Percentiles rank a stretch among this genome's conserved stretches.
Evolutionary conservation across 306 rosid species (phyloP).

Genomic region (Trifolium fragiferum): DNA sequence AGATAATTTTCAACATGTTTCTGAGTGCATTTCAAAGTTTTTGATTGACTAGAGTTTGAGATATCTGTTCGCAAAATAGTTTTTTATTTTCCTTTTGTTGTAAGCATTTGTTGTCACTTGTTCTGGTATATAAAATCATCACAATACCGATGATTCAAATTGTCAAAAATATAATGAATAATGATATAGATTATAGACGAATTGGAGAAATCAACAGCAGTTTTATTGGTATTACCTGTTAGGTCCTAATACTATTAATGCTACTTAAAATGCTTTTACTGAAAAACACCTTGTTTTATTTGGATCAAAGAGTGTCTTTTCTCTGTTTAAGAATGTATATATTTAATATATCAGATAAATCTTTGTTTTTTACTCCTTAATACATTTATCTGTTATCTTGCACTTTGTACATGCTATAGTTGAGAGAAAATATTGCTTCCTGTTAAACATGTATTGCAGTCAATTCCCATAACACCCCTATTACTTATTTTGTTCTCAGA

Average conservation of each 20-base stretch:
- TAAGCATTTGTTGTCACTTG: conserved; percentile 14
- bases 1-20: conserved; percentile 1
- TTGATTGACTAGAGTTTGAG: conserved; percentile 2
- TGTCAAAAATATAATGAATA: not conserved
- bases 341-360: not conserved
- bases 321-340: not conserved
- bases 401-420: conserved; percentile 16
- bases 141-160: not conserved
- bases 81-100: conserved; percentile 17
- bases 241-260: not conserved
- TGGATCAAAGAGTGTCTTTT: conserved; percentile 15
- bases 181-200: not conserved
- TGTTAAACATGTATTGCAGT: conserved; percentile 11
- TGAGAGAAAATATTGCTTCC: conserved; percentile 13
- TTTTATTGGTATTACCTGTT: not conserved
- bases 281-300: conserved; percentile 20
- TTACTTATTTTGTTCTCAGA: conserved; percentile 51
- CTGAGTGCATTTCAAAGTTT: conserved; percentile 7
- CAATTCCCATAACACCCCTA: conserved; percentile 9
- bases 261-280: not conserved
- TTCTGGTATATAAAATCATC: not conserved
- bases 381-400: conserved; percentile 22
- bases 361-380: not conserved
- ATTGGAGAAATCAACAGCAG: not conserved
- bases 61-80: not conserved